Base-by-base conservation (phyloP, 2,329 filamentous ascomycete species). In the Hawksworthiomyces lignivorus region DNA sequence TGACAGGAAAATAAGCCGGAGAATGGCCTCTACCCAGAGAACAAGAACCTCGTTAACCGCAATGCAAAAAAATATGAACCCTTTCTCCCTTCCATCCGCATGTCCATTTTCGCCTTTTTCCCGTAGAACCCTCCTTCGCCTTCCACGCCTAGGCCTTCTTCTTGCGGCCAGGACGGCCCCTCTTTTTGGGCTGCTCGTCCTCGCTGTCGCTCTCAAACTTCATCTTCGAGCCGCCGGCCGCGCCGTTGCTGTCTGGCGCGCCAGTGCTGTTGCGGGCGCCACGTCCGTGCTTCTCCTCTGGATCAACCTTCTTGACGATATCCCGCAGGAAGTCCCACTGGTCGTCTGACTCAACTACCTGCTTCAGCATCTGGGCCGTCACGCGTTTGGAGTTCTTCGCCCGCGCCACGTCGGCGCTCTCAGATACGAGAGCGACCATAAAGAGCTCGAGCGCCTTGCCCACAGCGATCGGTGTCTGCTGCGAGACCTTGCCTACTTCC, bases 401-500 rank as follows among this genome's bases (percentile, higher is more conserved):
- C 52, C 77, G 80, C 38, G 92, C 90, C 52, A 95, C 81, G 39
- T 84, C 78, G 36, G 92, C 88, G 44, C 89, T 88, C 59, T 89
- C 90, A 21, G 82, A 82, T 48, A 97, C 90, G 43, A 98, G 74
- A 31, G 87, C 82, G 49, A 97, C 87, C 92, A 98, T 98, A 61
- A 98, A 98, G 8, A 98, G 73, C 65, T 98, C 92, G 7, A 98
- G 73, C 14, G 92, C 92, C 69, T 96, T 96, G 52, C 87, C 87
- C 33, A 97, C 90, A 20, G 90, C 92, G 43, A 95, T 94, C 14
- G 90, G 90, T 1, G 92, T 96, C 48, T 97, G 92, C 63, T 98
- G 92, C 4, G 92, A 89, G 9, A 98, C 92, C 66, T 98, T 98
- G 48, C 92, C 92, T 1, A 98, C 89, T 60, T 98, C 92, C 58